Percentiles rank a stretch among this genome's conserved stretches.
Evolutionary conservation across 2,329 filamentous ascomycete species (phyloP).

Genomic region (Chaetoscypha palmicola): DNA sequence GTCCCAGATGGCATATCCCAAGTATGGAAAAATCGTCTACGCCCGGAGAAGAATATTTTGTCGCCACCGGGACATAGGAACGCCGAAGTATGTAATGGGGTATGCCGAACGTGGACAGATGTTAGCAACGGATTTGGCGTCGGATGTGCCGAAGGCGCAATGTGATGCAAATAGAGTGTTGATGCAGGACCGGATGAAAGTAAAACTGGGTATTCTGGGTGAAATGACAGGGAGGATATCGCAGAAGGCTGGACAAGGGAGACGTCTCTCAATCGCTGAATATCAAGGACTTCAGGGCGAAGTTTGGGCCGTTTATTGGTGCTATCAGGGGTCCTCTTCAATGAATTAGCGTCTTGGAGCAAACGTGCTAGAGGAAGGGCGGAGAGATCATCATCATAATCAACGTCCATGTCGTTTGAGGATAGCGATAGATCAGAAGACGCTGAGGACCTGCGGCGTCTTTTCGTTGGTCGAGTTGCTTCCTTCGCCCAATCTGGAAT

Average conservation of each 20-base stretch:
- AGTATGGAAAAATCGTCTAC: constrained; percentile 85
- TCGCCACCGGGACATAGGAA: constrained; percentile 69
- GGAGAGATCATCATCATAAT: constrained; percentile 53
- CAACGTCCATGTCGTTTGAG: constrained; percentile 43
- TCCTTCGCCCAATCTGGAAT: constrained; percentile 54
- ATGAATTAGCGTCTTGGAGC: constrained; percentile 64
- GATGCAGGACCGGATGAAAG: constrained; percentile 83
- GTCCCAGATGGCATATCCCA: constrained; percentile 81
- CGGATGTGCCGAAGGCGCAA: constrained; percentile 66
- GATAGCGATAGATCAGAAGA: constrained; percentile 33
- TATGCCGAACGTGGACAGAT: constrained; percentile 76
- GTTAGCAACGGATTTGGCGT: constrained; percentile 85
- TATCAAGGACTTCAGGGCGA: constrained; percentile 80
- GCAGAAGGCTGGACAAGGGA: constrained; percentile 70
- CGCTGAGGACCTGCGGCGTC: constrained; percentile 44
- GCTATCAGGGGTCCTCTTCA: constrained; percentile 43
- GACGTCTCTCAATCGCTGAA: constrained; percentile 83
- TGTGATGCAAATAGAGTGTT: constrained; percentile 81
- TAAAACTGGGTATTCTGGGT: constrained; percentile 80
- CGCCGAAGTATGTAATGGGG: constrained; percentile 75
- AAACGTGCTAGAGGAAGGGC: constrained; percentile 73
- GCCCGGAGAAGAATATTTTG: constrained; percentile 80
- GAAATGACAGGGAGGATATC: constrained; percentile 80
- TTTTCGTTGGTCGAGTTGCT: constrained; percentile 44
- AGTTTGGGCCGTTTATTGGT: constrained; percentile 61